These are phyloP conservation scores for Moesziomyces parantarcticus DNA, from an alignment of 1,284 basidiomycete genomes.

Conservation along the genomic window DNA sequence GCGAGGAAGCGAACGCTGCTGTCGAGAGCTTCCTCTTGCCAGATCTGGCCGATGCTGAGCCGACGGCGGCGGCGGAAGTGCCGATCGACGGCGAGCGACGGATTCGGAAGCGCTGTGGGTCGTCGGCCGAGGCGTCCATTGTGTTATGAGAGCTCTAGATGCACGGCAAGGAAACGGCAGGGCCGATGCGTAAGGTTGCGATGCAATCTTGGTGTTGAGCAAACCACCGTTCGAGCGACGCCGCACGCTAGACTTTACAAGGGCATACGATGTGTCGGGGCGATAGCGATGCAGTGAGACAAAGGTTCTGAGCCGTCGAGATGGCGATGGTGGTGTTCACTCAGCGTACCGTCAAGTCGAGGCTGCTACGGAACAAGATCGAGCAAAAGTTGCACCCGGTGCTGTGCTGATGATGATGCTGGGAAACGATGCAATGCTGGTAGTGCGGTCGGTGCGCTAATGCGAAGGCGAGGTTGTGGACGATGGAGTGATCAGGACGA, in stretches of 20 bases:
- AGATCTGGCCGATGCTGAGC: slow-evolving; percentile 14
- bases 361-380: background rate
- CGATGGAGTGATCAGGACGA: background rate
- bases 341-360: too few species aligned
- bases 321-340: too few species aligned
- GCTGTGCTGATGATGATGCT: background rate
- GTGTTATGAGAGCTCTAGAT: background rate
- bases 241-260: too few species aligned
- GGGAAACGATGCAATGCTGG: background rate
- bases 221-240: too few species aligned
- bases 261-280: too few species aligned
- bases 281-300: too few species aligned
- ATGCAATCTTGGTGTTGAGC: too few species aligned
- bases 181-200: background rate
- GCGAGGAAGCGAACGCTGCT: slow-evolving; percentile 38
- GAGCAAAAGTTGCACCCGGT: background rate
- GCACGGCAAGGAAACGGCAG: background rate
- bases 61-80: slow-evolving; percentile 20
- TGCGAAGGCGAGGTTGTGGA: background rate
- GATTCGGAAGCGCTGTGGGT: slow-evolving; percentile 34
- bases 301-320: too few species aligned
- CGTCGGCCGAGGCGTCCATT: slow-evolving; percentile 52
- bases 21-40: slow-evolving; percentile 51
- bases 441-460: background rate
- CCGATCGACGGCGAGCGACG: slow-evolving; percentile 44